phyloP scores from a whole-genome alignment of 306 rosid genomes.

The Trifolium subterraneum region DNA sequence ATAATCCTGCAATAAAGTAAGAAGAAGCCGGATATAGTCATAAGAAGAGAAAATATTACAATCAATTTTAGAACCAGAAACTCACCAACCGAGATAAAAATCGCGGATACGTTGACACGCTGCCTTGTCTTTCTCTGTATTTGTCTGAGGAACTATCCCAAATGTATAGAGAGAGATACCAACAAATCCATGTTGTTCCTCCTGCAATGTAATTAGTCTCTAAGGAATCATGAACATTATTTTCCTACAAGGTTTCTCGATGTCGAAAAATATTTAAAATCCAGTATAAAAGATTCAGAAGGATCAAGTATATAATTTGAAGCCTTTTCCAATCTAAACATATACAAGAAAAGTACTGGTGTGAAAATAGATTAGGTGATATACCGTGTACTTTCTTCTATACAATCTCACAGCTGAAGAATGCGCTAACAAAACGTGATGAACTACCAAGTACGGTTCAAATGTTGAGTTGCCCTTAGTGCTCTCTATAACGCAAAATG shows the following conservation, averaged over 20 bases:
- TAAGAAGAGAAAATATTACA: not conserved
- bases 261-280: too few species aligned
- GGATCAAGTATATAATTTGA: too few species aligned
- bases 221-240: not conserved
- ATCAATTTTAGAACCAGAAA: conserved; percentile 10
- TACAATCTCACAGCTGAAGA: conserved; percentile 70
- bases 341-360: not conserved
- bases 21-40: too few species aligned
- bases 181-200: conserved; percentile 64
- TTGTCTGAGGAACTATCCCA: conserved; percentile 49
- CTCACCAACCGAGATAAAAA: conserved; percentile 60
- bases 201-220: conserved; percentile 46
- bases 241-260: too few species aligned
- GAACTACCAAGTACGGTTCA: conserved; percentile 70
- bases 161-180: conserved; percentile 55
- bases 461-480: conserved; percentile 62
- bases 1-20: conserved; percentile 60
- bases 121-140: conserved; percentile 49
- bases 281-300: too few species aligned
- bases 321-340: too few species aligned
- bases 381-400: conserved; percentile 55
- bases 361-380: not conserved
- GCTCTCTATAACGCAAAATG: conserved; percentile 52
- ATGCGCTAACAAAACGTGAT: conserved; percentile 72
- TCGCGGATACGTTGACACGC: conserved; percentile 56